A percentile compares a stretch with the other conserved stretches of the same genome.
Evolutionary conservation across 441 rosid species (phyloP).

Genomic region (Erodium moschatum): DNA sequence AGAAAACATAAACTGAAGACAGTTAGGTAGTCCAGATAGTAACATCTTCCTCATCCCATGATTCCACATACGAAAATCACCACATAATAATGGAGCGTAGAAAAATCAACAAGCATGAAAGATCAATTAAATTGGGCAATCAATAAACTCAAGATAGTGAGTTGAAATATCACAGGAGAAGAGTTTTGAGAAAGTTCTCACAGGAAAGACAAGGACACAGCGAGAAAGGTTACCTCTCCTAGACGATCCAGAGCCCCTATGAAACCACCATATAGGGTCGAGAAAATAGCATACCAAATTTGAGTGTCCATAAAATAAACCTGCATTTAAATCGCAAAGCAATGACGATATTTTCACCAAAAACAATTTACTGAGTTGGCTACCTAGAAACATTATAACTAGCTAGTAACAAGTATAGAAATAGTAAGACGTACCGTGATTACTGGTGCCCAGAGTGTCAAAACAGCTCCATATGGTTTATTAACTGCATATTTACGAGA

Average conservation of each 20-base stretch:
- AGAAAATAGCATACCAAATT: conserved; percentile 87
- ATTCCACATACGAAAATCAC: too few relatives aligned
- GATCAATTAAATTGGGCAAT: neutral
- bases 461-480: conserved; percentile 63
- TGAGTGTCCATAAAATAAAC: conserved; percentile 96
- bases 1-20: too few relatives aligned
- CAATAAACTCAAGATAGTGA: neutral
- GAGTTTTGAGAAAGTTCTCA: neutral
- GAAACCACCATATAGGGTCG: conserved; percentile 89
- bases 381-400: too few relatives aligned
- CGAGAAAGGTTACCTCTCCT: conserved; percentile 68
- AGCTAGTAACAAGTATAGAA: neutral
- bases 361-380: too few relatives aligned
- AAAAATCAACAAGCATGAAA: too few relatives aligned
- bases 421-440: too few relatives aligned
- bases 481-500: conserved; percentile 38
- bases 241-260: conserved; percentile 89
- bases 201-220: conserved; percentile 9
- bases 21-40: too few relatives aligned
- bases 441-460: conserved; percentile 78
- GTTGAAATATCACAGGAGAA: neutral
- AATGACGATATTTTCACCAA: conserved; percentile 16
- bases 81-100: neutral
- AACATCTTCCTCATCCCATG: too few relatives aligned
- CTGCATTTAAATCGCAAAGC: conserved; percentile 36